phyloP scores from a whole-genome alignment of 345 rosid genomes.

The Pugionium cornutum region DNA sequence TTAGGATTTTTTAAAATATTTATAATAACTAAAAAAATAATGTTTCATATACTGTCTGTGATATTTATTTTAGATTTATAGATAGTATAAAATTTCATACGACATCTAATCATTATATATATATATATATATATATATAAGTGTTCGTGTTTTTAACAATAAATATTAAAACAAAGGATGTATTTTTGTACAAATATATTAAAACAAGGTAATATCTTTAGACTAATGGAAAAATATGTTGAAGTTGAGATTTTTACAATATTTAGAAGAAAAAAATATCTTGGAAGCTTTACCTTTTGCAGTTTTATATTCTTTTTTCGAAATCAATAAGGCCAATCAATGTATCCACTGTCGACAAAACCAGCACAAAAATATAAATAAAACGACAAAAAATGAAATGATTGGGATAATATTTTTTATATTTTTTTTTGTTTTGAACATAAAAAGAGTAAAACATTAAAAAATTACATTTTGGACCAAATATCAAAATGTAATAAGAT shows the following conservation, averaged over 20 bases:
- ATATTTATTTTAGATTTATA: no score
- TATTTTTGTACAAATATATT: neutral
- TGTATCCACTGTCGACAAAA: conserved; percentile 7
- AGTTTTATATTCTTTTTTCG: neutral
- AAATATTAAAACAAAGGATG: no score
- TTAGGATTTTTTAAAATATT: no score
- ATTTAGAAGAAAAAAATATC: conserved; percentile 1
- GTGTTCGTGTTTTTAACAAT: no score
- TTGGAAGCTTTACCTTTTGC: neutral
- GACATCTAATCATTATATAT: no score
- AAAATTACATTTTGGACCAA: neutral
- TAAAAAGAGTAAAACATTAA: neutral
- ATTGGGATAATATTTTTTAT: neutral
- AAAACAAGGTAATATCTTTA: neutral
- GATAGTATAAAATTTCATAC: no score
- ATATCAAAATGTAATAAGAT: neutral
- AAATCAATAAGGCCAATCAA: neutral
- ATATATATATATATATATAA: no score
- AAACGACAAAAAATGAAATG: conserved; percentile 11
- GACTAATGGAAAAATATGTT: neutral
- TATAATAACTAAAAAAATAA: no score
- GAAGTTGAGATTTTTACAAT: neutral
- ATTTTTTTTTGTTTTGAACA: neutral
- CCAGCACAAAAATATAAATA: neutral
- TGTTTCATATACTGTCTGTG: no score